phyloP scores from a whole-genome alignment of 164 flowering plant genomes.

The Echeveria elegans region DNA sequence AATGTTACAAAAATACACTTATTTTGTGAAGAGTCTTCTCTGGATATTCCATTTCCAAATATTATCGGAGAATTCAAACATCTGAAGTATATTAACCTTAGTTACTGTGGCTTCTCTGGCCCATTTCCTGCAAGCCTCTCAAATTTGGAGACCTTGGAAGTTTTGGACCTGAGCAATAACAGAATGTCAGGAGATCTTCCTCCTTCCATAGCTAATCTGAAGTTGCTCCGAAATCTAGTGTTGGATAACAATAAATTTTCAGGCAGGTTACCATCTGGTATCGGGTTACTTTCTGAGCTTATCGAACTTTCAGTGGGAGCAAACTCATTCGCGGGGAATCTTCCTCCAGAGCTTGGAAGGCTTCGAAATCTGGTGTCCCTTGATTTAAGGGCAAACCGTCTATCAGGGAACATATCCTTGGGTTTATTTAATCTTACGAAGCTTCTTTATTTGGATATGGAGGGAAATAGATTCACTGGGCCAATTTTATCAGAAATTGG shows the following conservation, averaged over 20 bases:
- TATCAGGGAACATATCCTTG: conserved; percentile 39
- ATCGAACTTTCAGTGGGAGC: conserved; percentile 34
- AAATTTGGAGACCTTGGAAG: conserved; percentile 29
- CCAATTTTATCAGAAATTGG: conserved; percentile 23
- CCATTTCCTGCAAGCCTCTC: conserved; percentile 26
- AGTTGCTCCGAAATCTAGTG: conserved; percentile 29
- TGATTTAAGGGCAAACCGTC: conserved; percentile 36
- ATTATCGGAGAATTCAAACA: conserved; percentile 27
- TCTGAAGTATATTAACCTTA: conserved; percentile 42
- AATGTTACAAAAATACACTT: conserved; percentile 26
- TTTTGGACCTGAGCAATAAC: conserved; percentile 42
- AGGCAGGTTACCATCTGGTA: conserved; percentile 36
- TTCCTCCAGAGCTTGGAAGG: conserved; percentile 41
- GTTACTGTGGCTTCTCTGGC: conserved; percentile 38
- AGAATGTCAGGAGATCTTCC: conserved; percentile 34
- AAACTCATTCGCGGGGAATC: conserved; percentile 38
- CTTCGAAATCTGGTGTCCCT: conserved; percentile 33
- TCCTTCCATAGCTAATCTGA: conserved; percentile 25
- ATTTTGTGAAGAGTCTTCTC: conserved; percentile 18
- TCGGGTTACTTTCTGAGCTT: conserved; percentile 35
- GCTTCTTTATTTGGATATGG: conserved; percentile 33
- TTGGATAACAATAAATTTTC: conserved; percentile 42
- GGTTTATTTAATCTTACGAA: conserved; percentile 36
- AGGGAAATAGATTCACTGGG: too few relatives aligned
- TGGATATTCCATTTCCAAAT: conserved; percentile 35